Base-by-base conservation (phyloP, 2,329 filamentous ascomycete species). In the Elsinoe arachidis region DNA sequence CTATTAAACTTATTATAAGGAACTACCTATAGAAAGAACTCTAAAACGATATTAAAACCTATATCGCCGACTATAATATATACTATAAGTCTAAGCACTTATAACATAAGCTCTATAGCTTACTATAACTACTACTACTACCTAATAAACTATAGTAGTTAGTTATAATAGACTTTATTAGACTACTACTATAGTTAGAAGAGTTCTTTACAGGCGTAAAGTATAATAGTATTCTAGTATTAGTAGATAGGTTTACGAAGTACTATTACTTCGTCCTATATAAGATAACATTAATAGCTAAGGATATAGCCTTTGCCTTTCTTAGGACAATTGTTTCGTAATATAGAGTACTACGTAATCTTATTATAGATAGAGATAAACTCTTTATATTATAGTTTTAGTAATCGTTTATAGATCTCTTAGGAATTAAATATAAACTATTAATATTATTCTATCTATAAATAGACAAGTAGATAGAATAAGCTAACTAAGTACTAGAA, bases 381-480 rank as follows among this genome's bases (percentile, higher is more conserved):
- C n/a, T 62, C 0, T 60, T 62, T 56, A 61, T 23, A 17, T 53
- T 46, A 11, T 10, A 55, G 35, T 61, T 53, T 17, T 62, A 51
- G 56, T 46, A 39, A 14, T 41, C 56, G 2, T 55, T 61, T 30
- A 57, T 15, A 12, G 59, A 49, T 17, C 14, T 55, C 4, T 26
- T 34, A 5, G 19, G 46, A 26, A 41, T 61, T 7, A 57, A 51
- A n/a, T 19, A 47, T 5, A 53, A 43, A 47, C 44, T 62, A 55
- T 30, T 14, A 58, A 62, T 19, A 62, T 38, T 56, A 1, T 62
- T 61, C 38, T 43, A 62, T 33, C 58, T 30, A n/a, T 58, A 62
- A 30, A 62, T 33, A n/a, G 44, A 62, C 46, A 47, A 55, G n/a
- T 43, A 62, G 23, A 61, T 37, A 1, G 39, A 61, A 23, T 15